phyloP scores from a whole-genome alignment of 768 basidiomycete species.

The Polyporus arcularius region DNA sequence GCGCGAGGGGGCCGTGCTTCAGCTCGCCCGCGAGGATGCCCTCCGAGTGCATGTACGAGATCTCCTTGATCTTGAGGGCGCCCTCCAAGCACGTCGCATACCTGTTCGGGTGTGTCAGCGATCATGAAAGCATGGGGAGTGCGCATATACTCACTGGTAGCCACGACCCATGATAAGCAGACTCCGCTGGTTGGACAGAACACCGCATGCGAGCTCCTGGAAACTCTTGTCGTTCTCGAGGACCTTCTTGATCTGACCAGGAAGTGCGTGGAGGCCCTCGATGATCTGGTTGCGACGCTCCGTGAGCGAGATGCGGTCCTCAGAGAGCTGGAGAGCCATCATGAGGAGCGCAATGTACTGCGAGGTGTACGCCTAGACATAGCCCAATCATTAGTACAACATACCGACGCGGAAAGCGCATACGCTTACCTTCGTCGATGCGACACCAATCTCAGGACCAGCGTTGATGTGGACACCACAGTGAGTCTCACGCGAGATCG shows the following conservation, averaged over 20 bases:
- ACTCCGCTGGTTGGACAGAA: slow-evolving; percentile 77
- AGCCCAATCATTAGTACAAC: neutral
- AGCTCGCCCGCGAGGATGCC: slow-evolving; percentile 97
- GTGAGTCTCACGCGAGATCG: slow-evolving; percentile 96
- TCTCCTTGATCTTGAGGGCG: slow-evolving; percentile 99
- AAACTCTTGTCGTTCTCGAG: slow-evolving; percentile 76
- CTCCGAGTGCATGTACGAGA: slow-evolving; percentile 88
- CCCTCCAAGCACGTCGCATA: slow-evolving; percentile 98
- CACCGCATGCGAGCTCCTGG: slow-evolving; percentile 82
- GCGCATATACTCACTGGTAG: slow-evolving; percentile 70
- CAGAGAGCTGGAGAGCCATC: slow-evolving; percentile 98
- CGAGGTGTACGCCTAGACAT: slow-evolving; percentile 86
- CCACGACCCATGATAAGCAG: slow-evolving; percentile 97
- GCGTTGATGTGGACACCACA: slow-evolving; percentile 99
- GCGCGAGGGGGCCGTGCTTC: slow-evolving; percentile 96
- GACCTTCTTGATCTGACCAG: slow-evolving; percentile 84
- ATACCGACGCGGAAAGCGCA: neutral
- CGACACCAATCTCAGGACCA: slow-evolving; percentile 98
- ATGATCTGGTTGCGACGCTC: slow-evolving; percentile 93
- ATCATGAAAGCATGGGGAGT: neutral
- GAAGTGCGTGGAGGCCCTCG: slow-evolving; percentile 87
- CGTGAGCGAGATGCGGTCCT: slow-evolving; percentile 93
- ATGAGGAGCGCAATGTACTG: slow-evolving; percentile 98
- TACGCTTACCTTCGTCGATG: slow-evolving; percentile 83
- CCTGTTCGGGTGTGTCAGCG: slow-evolving; percentile 33